A percentile compares a stretch with the other conserved stretches of the same genome.
phyloP scores from a whole-genome alignment of 106 monocot genomes.

The Gastrodia elata region DNA sequence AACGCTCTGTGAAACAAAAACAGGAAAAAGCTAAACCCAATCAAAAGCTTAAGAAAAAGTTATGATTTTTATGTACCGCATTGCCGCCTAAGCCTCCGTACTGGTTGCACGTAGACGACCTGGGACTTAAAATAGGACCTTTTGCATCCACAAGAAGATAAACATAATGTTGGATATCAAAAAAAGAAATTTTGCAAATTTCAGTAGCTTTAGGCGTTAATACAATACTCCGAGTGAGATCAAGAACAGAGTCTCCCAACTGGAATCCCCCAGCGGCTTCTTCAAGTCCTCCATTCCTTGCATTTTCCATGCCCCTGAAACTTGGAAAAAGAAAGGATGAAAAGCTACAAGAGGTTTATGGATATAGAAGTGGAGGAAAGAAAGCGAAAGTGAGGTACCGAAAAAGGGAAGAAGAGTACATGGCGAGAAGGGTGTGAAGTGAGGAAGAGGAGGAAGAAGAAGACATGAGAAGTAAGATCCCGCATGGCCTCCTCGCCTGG shows the following conservation, averaged over 20 bases:
- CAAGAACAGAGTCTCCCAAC: constrained; percentile 47
- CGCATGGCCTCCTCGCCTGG: not conserved
- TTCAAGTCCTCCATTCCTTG: constrained; percentile 1
- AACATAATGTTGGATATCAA: constrained; percentile 1
- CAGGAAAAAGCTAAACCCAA: constrained; percentile 5
- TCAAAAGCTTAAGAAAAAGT: not conserved
- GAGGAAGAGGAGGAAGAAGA: not conserved
- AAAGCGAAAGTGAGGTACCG: constrained; percentile 14
- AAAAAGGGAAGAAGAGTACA: constrained; percentile 43
- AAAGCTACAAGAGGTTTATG: not conserved
- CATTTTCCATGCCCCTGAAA: constrained; percentile 27
- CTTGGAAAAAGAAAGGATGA: not conserved
- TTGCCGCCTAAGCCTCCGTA: constrained; percentile 27
- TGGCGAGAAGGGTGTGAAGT: constrained; percentile 8
- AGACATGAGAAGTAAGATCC: not conserved
- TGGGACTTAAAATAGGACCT: constrained; percentile 67
- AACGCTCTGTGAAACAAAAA: constrained; percentile 21
- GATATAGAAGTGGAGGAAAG: not conserved
- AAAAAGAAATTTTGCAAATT: not conserved
- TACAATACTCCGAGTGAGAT: constrained; percentile 37
- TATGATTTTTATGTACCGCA: constrained; percentile 14
- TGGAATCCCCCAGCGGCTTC: constrained; percentile 35
- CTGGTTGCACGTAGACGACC: constrained; percentile 31
- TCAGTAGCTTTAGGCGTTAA: not conserved
- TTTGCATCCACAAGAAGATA: not conserved